Conservation (phyloP, 305 asterid genomes). For the Fraxinus xanthoxyloides region DNA sequence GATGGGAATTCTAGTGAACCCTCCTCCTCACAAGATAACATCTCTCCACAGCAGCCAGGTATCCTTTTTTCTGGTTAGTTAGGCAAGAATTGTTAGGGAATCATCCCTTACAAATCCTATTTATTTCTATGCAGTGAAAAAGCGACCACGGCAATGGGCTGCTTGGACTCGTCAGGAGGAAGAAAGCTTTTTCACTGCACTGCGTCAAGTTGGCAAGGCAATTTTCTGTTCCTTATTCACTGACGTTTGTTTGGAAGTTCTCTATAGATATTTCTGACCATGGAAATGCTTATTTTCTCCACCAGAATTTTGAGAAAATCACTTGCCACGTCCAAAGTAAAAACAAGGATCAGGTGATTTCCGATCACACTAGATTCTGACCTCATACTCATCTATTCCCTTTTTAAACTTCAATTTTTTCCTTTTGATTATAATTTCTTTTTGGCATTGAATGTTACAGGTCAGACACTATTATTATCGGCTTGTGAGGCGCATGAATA, state of each 20-base stretch:
- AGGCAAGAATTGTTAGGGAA: constrained; percentile 1
- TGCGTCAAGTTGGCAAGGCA: constrained; percentile 99
- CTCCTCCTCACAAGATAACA: constrained; percentile 50
- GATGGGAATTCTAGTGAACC: constrained; percentile 46
- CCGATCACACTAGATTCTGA: constrained; percentile 11
- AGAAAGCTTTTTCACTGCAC: constrained; percentile 86
- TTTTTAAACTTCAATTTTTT: constrained; percentile 1
- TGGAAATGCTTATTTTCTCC: constrained; percentile 14
- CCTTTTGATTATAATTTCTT: constrained; percentile 20
- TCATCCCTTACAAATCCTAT: neutral
- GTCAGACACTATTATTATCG: constrained; percentile 97
- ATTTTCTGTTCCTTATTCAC: constrained; percentile 21
- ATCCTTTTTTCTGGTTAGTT: constrained; percentile 20
- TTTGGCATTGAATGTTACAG: constrained; percentile 38
- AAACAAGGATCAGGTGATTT: constrained; percentile 91
- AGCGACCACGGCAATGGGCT: constrained; percentile 96
- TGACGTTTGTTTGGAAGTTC: constrained; percentile 1
- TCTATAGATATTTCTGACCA: constrained; percentile 26
- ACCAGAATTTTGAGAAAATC: constrained; percentile 92
- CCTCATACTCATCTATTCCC: neutral
- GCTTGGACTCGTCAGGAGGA: constrained; percentile 99
- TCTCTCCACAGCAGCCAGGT: constrained; percentile 56
- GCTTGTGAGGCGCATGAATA: constrained; percentile 98
- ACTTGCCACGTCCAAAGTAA: constrained; percentile 93
- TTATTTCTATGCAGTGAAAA: constrained; percentile 51